phyloP scores from a whole-genome alignment of 129 eudicot species.

The Kitagawia praeruptora region DNA sequence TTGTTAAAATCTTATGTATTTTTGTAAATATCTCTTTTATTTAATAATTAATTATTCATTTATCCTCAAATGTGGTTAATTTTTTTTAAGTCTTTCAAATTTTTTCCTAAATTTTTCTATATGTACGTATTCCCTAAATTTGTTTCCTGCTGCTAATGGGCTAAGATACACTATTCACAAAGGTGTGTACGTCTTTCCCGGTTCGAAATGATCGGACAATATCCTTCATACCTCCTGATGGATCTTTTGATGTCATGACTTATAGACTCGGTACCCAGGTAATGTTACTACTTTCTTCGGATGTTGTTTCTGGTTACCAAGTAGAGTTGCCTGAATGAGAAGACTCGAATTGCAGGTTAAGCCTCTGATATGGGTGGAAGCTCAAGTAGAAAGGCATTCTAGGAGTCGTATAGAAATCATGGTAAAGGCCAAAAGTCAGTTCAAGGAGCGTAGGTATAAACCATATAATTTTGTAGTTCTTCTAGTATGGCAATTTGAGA shows the following conservation, averaged over 20 bases:
- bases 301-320: slow-evolving; percentile 9
- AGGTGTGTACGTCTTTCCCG: slow-evolving; percentile 98
- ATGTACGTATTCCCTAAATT: too few relatives aligned
- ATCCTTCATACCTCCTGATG: slow-evolving; percentile 97
- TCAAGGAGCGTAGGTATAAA: slow-evolving; percentile 91
- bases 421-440: slow-evolving; percentile 92
- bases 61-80: too few relatives aligned
- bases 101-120: too few relatives aligned
- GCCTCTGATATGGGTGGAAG: slow-evolving; percentile 99
- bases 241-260: slow-evolving; percentile 97
- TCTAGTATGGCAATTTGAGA: not conserved
- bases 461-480: not conserved
- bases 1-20: too few relatives aligned
- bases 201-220: slow-evolving; percentile 92
- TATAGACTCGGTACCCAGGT: slow-evolving; percentile 98
- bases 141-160: slow-evolving; percentile 1
- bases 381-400: slow-evolving; percentile 90
- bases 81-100: too few relatives aligned
- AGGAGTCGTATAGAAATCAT: slow-evolving; percentile 91
- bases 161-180: slow-evolving; percentile 10
- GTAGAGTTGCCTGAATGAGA: not conserved
- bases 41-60: too few relatives aligned
- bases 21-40: too few relatives aligned
- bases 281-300: not conserved
- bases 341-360: slow-evolving; percentile 50